Base-by-base conservation (phyloP, 495 filamentous ascomycete genomes). In the Lentithecium fluviatile region DNA sequence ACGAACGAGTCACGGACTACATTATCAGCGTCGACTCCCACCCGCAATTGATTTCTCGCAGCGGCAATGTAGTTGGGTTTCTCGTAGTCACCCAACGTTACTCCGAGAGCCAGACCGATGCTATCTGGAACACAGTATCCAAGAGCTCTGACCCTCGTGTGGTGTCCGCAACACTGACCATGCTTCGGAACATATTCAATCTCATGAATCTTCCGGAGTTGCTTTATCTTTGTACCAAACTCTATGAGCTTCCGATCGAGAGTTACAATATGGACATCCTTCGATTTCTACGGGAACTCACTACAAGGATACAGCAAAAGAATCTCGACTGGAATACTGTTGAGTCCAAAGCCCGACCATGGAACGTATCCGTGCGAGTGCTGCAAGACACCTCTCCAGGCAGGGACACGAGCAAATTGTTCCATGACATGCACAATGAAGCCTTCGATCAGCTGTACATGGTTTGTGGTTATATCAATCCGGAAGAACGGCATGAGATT, bases 21-120 rank as follows among this genome's bases (percentile, higher is more conserved):
- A 82, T 98, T 25, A 84, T 97, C 54, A 89, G 94, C 1, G 85
- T 92, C 43, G 91, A 90, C 55, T 96, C 94, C 17, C 94, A 97
- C 68, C 89, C 89, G 6, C 90, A 96, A 66, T 82, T 98, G 57
- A 95, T 95, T 45, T 79, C 76, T 42, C 83, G 89, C 60, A 88
- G 88, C 68, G 79, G 80, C 58, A 96, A 97, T 56, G 88, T 97
- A 53, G 78, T 96, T 40, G 88, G 88, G 0, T 97, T 96, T 60
- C 79, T 97, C 47, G 80, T 90, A n/a, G 88, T 94, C 38, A 95
- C 90, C 0, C 73, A 77, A 32, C 86, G 82, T 3, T 96, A 94
- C 69, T 83, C 82, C 7, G 66, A 82, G n/a, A 66, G 75, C 13
- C 86, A 92, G 62, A 88, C 88, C 2, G 88, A 97, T 64, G 79